Evolutionary conservation across 805 yeast genomes (phyloP), one percentile per base, ranked within the genome.

Genomic region (Metschnikowia dekortorum): DNA sequence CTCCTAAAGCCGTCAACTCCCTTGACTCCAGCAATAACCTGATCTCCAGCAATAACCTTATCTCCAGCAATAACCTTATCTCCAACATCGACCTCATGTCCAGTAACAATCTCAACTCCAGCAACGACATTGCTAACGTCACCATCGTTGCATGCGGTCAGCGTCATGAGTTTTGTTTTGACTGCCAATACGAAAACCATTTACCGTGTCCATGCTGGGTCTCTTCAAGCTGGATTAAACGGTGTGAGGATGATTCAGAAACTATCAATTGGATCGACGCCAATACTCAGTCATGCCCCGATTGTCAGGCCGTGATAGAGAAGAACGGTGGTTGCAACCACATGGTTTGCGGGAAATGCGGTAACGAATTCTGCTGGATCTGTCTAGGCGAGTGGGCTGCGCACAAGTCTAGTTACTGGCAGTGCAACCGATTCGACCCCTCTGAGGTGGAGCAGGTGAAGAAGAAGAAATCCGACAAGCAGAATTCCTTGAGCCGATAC

Each of bases 321-420:
- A 90, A 92, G 61, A 87, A 87, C 63, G 98, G 97, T 22, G 99
- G 99, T 0, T 94, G 99, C 69, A 92, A 92, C 67, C 99, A 94
- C 68, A 92, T 94, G 96, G 78, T 83, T 1, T 94, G 99, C 66
- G 73, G 80, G 3, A 84, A 82, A 51, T 94, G 99, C 66, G 62
- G 65, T 10, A 68, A 80, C 64, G 88, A 91, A 63, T 94, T 90
- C 63, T 94, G 99, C 67, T 94, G 99, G 99, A 82, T 91, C 37
- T 94, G 99, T 67, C 64, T 81, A 53, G 84, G 84, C 3, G 78
- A 73, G 33, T 92, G 99, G 99, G 60, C 64, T 0, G 68, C 68
- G 13, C 98, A 92, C 68, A 82, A 82, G 3, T 72, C 76, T 30
- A 70, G 73, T 39, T 82, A 74, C 67, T 90, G 82, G 66, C 80